Evolutionary conservation across 73 alveolate genomes (phyloP).

Genomic region (Paramecium sonneborni): DNA sequence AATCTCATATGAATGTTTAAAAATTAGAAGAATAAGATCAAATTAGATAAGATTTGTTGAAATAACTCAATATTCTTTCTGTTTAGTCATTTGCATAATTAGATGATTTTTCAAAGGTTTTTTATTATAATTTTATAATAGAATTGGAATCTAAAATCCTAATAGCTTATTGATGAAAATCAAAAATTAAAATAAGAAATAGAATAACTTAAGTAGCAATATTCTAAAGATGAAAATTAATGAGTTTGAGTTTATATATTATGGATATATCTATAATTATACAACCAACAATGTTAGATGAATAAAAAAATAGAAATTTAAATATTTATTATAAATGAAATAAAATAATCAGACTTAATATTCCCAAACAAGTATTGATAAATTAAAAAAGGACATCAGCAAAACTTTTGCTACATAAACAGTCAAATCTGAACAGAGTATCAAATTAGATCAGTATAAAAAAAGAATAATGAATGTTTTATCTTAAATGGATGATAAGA

Average conservation of each 20-base stretch:
- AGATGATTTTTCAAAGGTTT: neutral
- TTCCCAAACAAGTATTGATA: neutral
- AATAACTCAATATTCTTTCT: neutral
- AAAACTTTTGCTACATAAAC: neutral
- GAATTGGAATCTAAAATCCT: neutral
- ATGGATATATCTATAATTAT: neutral
- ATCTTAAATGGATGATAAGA: constrained; percentile 1
- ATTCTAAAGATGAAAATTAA: neutral
- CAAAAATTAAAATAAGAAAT: neutral
- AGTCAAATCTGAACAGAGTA: neutral
- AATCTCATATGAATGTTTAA: neutral
- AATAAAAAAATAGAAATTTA: no score
- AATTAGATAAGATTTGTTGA: neutral
- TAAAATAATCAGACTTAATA: no score
- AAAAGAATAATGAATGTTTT: neutral
- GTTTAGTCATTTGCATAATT: neutral
- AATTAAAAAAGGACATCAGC: neutral
- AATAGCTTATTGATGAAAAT: neutral
- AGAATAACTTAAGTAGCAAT: neutral
- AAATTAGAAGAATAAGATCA: constrained; percentile 6
- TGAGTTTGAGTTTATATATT: neutral
- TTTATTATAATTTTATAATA: neutral
- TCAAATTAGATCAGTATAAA: neutral
- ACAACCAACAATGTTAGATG: neutral
- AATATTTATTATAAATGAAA: no score